Evolutionary conservation across 257 asterid species (phyloP).

Genomic region (Handroanthus guayacan): DNA sequence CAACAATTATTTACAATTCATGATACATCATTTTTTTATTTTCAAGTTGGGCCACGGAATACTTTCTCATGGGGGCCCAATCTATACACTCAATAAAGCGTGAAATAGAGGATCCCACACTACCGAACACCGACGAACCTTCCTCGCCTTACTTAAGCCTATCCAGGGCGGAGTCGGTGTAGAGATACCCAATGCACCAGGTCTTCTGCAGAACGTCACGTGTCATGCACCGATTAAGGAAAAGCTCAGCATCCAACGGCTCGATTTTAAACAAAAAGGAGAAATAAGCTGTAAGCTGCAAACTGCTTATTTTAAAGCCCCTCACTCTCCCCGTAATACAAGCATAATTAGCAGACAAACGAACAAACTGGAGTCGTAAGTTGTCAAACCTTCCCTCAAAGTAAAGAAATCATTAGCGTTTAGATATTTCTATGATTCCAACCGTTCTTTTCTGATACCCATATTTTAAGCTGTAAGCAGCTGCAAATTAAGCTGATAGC

Average conservation of each 20-base stretch:
- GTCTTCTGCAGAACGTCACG: conserved; percentile 11
- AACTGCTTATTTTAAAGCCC: not conserved
- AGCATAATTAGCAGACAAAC: not conserved
- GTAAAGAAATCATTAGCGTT: not conserved
- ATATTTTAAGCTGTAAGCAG: not conserved
- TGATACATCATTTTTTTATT: no score
- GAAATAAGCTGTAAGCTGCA: not conserved
- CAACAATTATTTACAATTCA: no score
- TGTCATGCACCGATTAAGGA: not conserved
- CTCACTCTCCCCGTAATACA: not conserved
- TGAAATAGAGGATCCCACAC: not conserved
- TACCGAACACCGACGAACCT: not conserved
- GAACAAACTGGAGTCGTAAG: not conserved
- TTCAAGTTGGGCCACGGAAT: no score
- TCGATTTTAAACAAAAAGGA: not conserved
- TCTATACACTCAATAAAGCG: not conserved
- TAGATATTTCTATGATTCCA: not conserved
- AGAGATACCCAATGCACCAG: conserved; percentile 3
- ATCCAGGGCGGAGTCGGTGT: not conserved
- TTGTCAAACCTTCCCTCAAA: not conserved
- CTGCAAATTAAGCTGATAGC: not conserved
- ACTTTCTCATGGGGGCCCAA: not conserved
- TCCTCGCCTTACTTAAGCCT: not conserved
- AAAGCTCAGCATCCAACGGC: not conserved
- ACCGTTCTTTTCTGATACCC: not conserved